phyloP scores from a whole-genome alignment of 164 flowering plant species.

The Sextonia rubra region DNA sequence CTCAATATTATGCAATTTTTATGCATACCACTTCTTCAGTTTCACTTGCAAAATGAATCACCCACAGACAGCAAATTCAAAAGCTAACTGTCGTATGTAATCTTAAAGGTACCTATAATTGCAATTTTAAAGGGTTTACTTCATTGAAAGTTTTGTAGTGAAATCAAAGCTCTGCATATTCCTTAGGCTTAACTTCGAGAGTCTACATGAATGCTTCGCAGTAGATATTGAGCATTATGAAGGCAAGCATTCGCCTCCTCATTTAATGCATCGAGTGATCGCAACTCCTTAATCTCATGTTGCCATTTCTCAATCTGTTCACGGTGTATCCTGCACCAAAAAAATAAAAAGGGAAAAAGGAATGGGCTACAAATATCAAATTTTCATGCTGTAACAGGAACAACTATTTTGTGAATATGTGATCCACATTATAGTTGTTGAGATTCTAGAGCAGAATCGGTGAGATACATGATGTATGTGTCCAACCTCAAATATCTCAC shows the following conservation, averaged over 20 bases:
- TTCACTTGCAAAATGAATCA: no score
- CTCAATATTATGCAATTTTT: no score
- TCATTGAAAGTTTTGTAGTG: not conserved
- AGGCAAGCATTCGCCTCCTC: constrained; percentile 53
- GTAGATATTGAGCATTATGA: constrained; percentile 54
- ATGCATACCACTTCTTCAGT: no score
- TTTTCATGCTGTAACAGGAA: not conserved
- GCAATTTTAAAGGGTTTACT: not conserved
- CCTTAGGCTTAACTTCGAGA: constrained; percentile 13
- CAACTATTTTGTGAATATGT: not conserved
- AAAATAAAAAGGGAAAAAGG: not conserved
- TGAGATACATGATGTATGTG: not conserved
- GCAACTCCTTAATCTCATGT: constrained; percentile 71
- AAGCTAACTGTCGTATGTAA: not conserved
- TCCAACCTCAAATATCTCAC: not conserved
- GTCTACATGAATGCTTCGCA: constrained; percentile 41
- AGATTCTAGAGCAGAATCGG: not conserved
- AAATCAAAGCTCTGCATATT: not conserved
- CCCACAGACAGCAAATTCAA: no score
- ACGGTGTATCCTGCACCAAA: constrained; percentile 58
- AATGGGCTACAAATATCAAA: no score
- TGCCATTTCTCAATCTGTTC: constrained; percentile 85
- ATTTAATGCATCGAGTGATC: constrained; percentile 59
- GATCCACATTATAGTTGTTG: not conserved
- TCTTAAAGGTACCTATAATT: not conserved